phyloP scores from a whole-genome alignment of 2,329 filamentous ascomycete species.

The Paecilomyces dactylethromorphus region DNA sequence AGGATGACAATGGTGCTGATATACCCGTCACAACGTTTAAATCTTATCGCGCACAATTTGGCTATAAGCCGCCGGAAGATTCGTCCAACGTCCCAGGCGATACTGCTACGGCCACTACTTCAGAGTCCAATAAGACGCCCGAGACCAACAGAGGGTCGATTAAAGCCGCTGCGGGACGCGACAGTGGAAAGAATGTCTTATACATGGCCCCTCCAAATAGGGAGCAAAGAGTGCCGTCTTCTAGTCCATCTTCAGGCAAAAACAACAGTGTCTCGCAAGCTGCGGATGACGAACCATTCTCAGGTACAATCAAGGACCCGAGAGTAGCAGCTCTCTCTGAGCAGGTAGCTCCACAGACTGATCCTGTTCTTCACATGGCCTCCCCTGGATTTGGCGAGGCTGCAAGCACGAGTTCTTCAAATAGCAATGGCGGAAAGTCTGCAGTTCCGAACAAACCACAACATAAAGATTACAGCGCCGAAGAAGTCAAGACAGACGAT shows the following conservation, averaged over 20 bases:
- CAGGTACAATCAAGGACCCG: background rate
- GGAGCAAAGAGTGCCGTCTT: background rate
- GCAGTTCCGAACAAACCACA: background rate
- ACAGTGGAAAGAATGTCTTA: background rate
- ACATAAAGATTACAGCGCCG: slow-evolving; percentile 2
- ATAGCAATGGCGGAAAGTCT: background rate
- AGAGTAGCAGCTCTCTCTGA: background rate
- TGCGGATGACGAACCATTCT: background rate
- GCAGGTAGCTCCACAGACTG: background rate
- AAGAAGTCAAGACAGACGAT: slow-evolving; percentile 18
- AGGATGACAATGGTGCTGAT: slow-evolving; percentile 1
- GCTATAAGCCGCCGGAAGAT: background rate
- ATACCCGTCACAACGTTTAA: slow-evolving; percentile 1
- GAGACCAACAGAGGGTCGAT: background rate
- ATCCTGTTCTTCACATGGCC: too few species aligned
- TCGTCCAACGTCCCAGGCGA: background rate
- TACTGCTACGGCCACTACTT: background rate
- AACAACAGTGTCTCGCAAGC: background rate
- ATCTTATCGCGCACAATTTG: background rate
- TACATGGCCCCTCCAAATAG: background rate
- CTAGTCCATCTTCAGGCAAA: background rate
- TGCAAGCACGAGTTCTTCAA: background rate
- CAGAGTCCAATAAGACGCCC: background rate
- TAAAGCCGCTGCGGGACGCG: background rate
- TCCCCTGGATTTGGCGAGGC: background rate